These are phyloP conservation scores for Trichophyton rubrum DNA, from an alignment of 2,329 filamentous ascomycete genomes.

Conservation along the genomic window DNA sequence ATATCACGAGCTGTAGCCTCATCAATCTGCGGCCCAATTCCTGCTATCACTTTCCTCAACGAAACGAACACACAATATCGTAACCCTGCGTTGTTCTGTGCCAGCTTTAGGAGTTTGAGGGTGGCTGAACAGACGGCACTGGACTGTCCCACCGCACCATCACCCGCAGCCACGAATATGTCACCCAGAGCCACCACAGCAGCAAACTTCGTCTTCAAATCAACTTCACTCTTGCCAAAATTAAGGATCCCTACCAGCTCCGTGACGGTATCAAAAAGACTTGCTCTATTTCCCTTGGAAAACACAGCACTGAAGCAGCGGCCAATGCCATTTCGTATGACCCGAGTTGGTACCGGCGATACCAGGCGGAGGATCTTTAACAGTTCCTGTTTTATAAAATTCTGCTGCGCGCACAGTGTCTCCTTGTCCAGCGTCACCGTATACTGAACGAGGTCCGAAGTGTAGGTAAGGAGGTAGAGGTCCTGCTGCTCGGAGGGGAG, in stretches of 20 bases:
- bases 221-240: slow-evolving; percentile 63
- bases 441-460: slow-evolving; percentile 69
- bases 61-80: slow-evolving; percentile 66
- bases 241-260: slow-evolving; percentile 65
- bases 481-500: slow-evolving; percentile 92
- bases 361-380: slow-evolving; percentile 81
- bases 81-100: slow-evolving; percentile 67
- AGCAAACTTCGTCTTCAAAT: slow-evolving; percentile 70
- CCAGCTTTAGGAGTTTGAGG: slow-evolving; percentile 66
- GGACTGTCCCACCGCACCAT: slow-evolving; percentile 78
- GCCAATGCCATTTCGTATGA: slow-evolving; percentile 80
- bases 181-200: slow-evolving; percentile 78
- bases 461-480: slow-evolving; percentile 80
- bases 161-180: slow-evolving; percentile 81
- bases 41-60: slow-evolving; percentile 61
- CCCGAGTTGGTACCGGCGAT: slow-evolving; percentile 69
- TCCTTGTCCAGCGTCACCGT: slow-evolving; percentile 60
- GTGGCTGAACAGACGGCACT: slow-evolving; percentile 59
- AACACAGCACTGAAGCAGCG: slow-evolving; percentile 75
- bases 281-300: slow-evolving; percentile 71
- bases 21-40: slow-evolving; percentile 66
- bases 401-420: slow-evolving; percentile 75
- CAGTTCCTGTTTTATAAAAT: slow-evolving; percentile 84
- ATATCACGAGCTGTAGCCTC: slow-evolving; percentile 76
- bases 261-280: slow-evolving; percentile 89